A percentile compares a stretch with the other conserved stretches of the same genome.
Conservation (phyloP, 2,329 filamentous ascomycete species). For the Lojkania enalia region DNA sequence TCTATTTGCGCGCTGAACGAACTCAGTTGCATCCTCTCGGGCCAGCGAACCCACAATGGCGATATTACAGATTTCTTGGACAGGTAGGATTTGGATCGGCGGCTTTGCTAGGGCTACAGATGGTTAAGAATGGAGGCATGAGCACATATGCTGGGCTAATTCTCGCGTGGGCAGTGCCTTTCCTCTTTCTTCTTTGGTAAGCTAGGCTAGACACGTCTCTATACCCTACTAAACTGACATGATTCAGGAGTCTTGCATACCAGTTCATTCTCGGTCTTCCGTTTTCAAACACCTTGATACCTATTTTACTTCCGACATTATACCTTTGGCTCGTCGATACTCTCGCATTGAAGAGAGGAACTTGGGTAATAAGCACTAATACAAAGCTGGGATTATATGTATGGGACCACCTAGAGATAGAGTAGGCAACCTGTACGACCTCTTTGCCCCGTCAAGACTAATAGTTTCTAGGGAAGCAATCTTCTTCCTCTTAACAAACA, state of each 20-base stretch:
- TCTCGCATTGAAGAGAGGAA: constrained; percentile 66
- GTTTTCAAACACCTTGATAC: constrained; percentile 58
- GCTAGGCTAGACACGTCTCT: constrained; percentile 1
- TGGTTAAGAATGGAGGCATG: constrained; percentile 51
- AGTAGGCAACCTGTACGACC: constrained; percentile 43
- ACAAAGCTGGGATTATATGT: constrained; percentile 68
- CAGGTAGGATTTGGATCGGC: constrained; percentile 54
- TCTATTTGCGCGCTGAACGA: constrained; percentile 53
- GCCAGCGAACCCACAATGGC: constrained; percentile 40
- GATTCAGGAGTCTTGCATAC: constrained; percentile 59
- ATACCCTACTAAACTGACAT: neutral
- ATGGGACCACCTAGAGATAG: constrained; percentile 69
- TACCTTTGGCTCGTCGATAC: constrained; percentile 77
- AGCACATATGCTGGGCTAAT: constrained; percentile 73
- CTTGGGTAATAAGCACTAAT: constrained; percentile 69
- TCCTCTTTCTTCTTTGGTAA: constrained; percentile 65
- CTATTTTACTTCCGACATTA: constrained; percentile 65
- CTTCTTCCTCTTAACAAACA: constrained; percentile 73
- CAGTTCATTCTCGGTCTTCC: constrained; percentile 67
- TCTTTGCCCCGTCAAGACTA: neutral
- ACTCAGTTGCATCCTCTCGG: constrained; percentile 21
- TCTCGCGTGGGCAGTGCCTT: constrained; percentile 68
- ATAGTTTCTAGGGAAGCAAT: constrained; percentile 57
- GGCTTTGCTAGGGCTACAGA: constrained; percentile 51
- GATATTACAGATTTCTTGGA: constrained; percentile 51